Evolutionary conservation across 2,329 filamentous ascomycete genomes (phyloP).

Genomic region (Aspergillus pseudoterreus): DNA sequence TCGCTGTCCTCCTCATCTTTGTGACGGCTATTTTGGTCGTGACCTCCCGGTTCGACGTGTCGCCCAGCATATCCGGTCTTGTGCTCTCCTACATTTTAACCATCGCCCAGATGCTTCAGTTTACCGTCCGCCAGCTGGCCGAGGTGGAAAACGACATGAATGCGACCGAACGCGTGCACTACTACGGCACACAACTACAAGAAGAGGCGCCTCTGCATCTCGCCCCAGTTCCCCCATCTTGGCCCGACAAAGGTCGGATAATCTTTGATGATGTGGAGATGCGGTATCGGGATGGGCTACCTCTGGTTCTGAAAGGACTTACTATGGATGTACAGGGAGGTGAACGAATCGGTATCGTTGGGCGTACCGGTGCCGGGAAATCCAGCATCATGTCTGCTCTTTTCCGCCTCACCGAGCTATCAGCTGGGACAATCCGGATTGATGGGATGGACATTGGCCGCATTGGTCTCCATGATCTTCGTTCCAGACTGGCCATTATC

Average conservation of each 20-base stretch:
- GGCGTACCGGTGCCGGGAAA: conserved; percentile 45
- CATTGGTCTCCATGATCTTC: conserved; percentile 40
- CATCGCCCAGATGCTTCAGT: conserved; percentile 94
- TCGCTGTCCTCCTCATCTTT: conserved; percentile 82
- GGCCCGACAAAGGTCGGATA: conserved; percentile 86
- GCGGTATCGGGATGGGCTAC: conserved; percentile 70
- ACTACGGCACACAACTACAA: conserved; percentile 83
- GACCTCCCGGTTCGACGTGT: conserved; percentile 80
- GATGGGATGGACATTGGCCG: conserved; percentile 42
- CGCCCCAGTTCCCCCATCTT: conserved; percentile 64
- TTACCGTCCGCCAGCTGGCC: conserved; percentile 86
- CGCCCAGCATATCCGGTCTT: conserved; percentile 79
- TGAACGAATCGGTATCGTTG: conserved; percentile 48
- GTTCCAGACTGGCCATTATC: conserved; percentile 43
- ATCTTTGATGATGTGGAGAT: conserved; percentile 71
- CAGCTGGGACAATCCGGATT: conserved; percentile 39
- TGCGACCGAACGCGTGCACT: conserved; percentile 83
- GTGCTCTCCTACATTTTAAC: conserved; percentile 90
- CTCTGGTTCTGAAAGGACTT: conserved; percentile 68
- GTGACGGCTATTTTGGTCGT: conserved; percentile 86
- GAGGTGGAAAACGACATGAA: conserved; percentile 99
- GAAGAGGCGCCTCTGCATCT: conserved; percentile 84
- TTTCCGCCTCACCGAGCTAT: conserved; percentile 43
- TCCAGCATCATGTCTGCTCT: conserved; percentile 46
- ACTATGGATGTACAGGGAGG: conserved; percentile 44